Conservation (phyloP, 225 moss, liverwort and hornwort genomes). For the Thuidium tamariscinum region DNA sequence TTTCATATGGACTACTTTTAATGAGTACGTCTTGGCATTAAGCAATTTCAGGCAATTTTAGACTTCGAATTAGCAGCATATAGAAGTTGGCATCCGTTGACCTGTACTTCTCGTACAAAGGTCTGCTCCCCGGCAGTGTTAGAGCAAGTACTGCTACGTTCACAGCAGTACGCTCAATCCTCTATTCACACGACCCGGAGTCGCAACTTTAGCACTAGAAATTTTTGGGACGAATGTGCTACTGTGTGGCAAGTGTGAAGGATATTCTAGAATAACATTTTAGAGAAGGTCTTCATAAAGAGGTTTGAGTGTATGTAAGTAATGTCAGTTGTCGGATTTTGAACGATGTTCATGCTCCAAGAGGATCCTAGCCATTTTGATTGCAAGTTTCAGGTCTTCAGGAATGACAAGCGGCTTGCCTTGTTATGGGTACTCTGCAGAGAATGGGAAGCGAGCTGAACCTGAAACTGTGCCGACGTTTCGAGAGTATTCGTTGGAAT, state of each 20-base stretch:
- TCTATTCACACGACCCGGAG: neutral
- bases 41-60: neutral
- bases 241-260: neutral
- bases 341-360: neutral
- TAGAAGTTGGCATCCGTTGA: neutral
- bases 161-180: neutral
- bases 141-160: neutral
- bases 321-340: neutral
- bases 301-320: neutral
- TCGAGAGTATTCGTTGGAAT: constrained; percentile 77
- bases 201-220: neutral
- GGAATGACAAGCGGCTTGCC: neutral
- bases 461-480: constrained; percentile 72
- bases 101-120: neutral
- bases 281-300: neutral
- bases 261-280: neutral
- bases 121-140: neutral
- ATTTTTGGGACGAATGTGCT: neutral
- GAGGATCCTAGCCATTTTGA: neutral
- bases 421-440: constrained; percentile 13
- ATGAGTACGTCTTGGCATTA: neutral
- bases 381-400: neutral
- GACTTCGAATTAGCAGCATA: neutral
- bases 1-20: neutral
- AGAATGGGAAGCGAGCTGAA: constrained; percentile 64